Conservation (phyloP, 1,284 basidiomycete genomes). For the Schizophyllum amplum region DNA sequence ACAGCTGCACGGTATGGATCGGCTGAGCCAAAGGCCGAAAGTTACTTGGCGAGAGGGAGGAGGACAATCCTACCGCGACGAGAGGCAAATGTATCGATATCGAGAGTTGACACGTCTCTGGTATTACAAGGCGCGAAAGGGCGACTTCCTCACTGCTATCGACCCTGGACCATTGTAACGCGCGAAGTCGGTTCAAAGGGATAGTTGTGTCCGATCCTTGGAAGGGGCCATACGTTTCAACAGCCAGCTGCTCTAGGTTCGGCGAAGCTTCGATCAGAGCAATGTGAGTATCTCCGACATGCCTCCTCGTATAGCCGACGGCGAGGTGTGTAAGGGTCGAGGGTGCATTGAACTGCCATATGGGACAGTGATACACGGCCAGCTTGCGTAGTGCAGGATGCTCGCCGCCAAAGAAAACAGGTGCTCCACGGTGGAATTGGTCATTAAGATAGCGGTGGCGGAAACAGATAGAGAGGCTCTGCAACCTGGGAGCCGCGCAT, state of each 20-base stretch:
- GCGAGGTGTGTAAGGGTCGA: not conserved
- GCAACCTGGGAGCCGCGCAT: not conserved
- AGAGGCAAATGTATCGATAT: not conserved
- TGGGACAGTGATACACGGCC: not conserved
- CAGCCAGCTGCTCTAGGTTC: not conserved
- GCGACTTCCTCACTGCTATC: not conserved
- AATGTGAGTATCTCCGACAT: not conserved
- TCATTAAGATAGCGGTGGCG: not conserved
- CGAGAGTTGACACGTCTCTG: not conserved
- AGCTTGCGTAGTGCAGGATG: not conserved
- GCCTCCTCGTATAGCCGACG: not conserved
- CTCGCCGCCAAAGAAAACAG: not conserved
- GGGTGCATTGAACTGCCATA: not conserved
- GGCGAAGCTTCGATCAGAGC: not conserved
- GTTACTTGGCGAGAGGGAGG: too few species aligned
- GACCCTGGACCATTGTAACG: not conserved
- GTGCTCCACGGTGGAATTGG: not conserved
- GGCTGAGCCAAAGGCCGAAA: not conserved
- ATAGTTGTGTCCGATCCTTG: not conserved
- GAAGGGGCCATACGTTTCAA: not conserved
- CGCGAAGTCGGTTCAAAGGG: not conserved
- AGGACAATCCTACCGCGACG: not conserved
- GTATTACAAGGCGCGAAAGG: not conserved
- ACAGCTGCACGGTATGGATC: not conserved
- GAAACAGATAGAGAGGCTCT: not conserved